Conservation (phyloP, 1,139 yeast species). For the Debaryomycetaceae sp. region DNA sequence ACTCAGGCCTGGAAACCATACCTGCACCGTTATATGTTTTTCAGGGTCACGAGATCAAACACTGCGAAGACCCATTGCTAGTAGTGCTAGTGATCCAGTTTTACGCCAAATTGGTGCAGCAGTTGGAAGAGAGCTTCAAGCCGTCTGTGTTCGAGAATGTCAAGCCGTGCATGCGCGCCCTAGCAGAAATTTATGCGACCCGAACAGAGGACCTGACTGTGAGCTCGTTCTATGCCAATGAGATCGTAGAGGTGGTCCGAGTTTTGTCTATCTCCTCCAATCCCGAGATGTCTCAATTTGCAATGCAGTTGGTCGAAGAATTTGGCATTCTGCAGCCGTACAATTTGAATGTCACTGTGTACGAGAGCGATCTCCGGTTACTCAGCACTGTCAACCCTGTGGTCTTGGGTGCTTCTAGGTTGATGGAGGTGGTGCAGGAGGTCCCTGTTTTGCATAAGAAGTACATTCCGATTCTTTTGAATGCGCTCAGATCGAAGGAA, state of each 20-base stretch:
- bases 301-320: slow-evolving; percentile 4
- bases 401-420: slow-evolving; percentile 13
- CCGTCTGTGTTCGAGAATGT: slow-evolving; percentile 11
- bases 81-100: slow-evolving; percentile 25
- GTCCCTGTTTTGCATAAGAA: slow-evolving; percentile 19
- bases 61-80: slow-evolving; percentile 24
- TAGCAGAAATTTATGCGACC: slow-evolving; percentile 9
- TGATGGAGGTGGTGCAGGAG: slow-evolving; percentile 12
- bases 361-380: slow-evolving; percentile 20
- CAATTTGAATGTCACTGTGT: slow-evolving; percentile 15
- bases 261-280: slow-evolving; percentile 15
- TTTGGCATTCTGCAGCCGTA: slow-evolving; percentile 19
- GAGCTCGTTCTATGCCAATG: slow-evolving; percentile 15
- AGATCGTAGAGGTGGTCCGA: slow-evolving; percentile 16
- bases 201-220: slow-evolving; percentile 11
- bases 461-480: slow-evolving; percentile 29
- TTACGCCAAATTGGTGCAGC: slow-evolving; percentile 20
- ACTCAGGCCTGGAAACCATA: slow-evolving; percentile 4
- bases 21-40: slow-evolving; percentile 12
- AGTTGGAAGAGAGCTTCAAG: slow-evolving; percentile 5
- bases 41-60: slow-evolving; percentile 11
- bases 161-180: slow-evolving; percentile 7
- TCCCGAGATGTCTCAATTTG: slow-evolving; percentile 7
- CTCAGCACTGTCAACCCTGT: slow-evolving; percentile 23
- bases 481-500: slow-evolving; percentile 18